Conservation (phyloP, 1,139 yeast genomes). For the Cylindricascospora bacillispora region DNA sequence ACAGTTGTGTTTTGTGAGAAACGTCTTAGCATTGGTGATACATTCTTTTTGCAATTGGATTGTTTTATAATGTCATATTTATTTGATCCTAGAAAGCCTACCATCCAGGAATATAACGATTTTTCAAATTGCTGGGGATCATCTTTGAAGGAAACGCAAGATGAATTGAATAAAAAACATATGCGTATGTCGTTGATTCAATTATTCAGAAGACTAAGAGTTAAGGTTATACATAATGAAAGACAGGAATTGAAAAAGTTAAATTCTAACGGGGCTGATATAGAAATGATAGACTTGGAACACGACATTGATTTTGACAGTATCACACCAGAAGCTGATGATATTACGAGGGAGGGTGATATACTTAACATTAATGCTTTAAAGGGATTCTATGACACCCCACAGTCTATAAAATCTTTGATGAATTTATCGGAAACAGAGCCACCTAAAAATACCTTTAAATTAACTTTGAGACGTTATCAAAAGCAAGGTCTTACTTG, state of each 20-base stretch:
- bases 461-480: conserved; percentile 47
- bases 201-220: conserved; percentile 40
- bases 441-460: conserved; percentile 47
- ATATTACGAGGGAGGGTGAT: conserved; percentile 24
- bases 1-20: conserved; percentile 44
- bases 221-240: conserved; percentile 23
- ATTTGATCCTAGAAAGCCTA: conserved; percentile 27
- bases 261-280: conserved; percentile 15
- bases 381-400: conserved; percentile 57
- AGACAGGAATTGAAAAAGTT: conserved; percentile 6
- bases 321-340: not conserved
- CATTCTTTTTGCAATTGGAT: conserved; percentile 50
- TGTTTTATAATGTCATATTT: conserved; percentile 43
- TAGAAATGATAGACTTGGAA: conserved; percentile 24
- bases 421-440: conserved; percentile 46
- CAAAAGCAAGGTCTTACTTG: conserved; percentile 75
- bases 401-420: conserved; percentile 39
- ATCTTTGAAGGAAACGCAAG: conserved; percentile 34
- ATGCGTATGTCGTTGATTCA: conserved; percentile 46
- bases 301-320: conserved; percentile 9
- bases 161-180: conserved; percentile 39
- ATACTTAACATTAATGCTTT: conserved; percentile 55
- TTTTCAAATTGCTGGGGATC: too few relatives aligned
- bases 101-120: not conserved
- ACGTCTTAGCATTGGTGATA: conserved; percentile 59